Evolutionary conservation across 371 early-diverging fungal species (phyloP).

Genomic region (Apophysomyces trapeziformis): DNA sequence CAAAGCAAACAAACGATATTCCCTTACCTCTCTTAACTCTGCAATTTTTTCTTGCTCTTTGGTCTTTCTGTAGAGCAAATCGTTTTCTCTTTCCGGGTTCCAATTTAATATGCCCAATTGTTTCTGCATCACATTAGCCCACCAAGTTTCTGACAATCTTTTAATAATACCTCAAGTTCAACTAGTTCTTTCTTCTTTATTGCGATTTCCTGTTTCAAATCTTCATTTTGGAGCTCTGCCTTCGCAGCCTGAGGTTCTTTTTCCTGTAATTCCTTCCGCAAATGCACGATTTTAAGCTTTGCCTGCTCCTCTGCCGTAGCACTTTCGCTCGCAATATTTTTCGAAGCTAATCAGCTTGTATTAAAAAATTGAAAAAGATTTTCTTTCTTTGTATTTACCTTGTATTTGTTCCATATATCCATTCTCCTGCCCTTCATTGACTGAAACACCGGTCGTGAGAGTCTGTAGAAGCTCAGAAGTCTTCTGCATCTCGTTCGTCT

Average conservation of each 20-base stretch:
- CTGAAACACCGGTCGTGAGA: slow-evolving; percentile 90
- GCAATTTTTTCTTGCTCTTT: slow-evolving; percentile 34
- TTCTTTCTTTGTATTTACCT: slow-evolving; percentile 32
- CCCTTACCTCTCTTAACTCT: slow-evolving; percentile 48
- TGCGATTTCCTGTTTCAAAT: slow-evolving; percentile 44
- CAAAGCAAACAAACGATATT: slow-evolving; percentile 15
- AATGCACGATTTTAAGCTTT: slow-evolving; percentile 69
- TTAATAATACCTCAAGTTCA: slow-evolving; percentile 35
- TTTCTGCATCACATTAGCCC: slow-evolving; percentile 12
- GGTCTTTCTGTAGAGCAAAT: slow-evolving; percentile 39
- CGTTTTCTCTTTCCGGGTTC: slow-evolving; percentile 55
- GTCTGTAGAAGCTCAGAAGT: slow-evolving; percentile 89
- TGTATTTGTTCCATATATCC: slow-evolving; percentile 95
- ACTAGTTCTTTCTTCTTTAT: slow-evolving; percentile 50
- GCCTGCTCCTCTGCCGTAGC: slow-evolving; percentile 74
- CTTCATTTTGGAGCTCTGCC: slow-evolving; percentile 56
- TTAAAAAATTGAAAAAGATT: background rate
- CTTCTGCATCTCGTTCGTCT: slow-evolving; percentile 67
- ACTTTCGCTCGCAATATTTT: slow-evolving; percentile 58
- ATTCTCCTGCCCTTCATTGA: slow-evolving; percentile 89
- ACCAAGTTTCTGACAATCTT: background rate
- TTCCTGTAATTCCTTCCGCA: slow-evolving; percentile 66
- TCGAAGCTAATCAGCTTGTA: slow-evolving; percentile 50
- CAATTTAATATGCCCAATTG: slow-evolving; percentile 52
- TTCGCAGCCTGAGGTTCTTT: slow-evolving; percentile 54